Base-by-base conservation (phyloP, 768 basidiomycete species). In the Artomyces pyxidatus region DNA sequence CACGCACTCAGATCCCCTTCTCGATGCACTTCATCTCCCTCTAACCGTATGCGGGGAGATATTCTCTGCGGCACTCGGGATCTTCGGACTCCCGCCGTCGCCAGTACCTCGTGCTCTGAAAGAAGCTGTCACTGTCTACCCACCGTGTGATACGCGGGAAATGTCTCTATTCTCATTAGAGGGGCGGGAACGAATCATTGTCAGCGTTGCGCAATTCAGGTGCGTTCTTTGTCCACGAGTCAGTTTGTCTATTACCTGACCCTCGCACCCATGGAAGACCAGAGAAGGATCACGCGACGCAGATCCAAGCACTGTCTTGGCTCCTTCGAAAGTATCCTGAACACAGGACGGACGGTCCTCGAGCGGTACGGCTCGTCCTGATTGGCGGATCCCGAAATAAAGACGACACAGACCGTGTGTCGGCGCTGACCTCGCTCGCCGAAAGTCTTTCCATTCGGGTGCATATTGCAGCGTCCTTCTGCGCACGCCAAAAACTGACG, bases 191-290 rank as follows among this genome's bases (percentile, higher is more conserved):
- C 75, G 72, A 19, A 71, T 88, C 17, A 76, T 98, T 30, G 65
- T 98, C 26, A 93, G 91, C 53, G 69, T 98, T 2, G 92, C 94
- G 3, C 96, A 98, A 64, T 99, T 98, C 65, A 70, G 95, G 90
- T 90, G 46, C 19, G 76, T 63, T n/a, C 17, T 17, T 22, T 17
- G 6, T 14, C n/a, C 11, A 3, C 27, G n/a, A 23, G 38, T 48
- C 28, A 11, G 21, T n/a, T 23, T 16, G 37, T 10, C 11, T 10
- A 14, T 38, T 38, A 25, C 21, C 28, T 56, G 16, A 43, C n/a
- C 1, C 14, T 40, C 9, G 6, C 17, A 22, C 46, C 43, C 28
- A 27, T 41, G 30, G 16, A 49, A 90, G 89, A 28, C 96, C 96
- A 2, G 96, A 99, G 68, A 99, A 99, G 63, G 88, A 96, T 58